Percentiles rank a stretch among this genome's conserved stretches.
phyloP scores from a whole-genome alignment of 805 yeast genomes.

The Starmera pachycereana region DNA sequence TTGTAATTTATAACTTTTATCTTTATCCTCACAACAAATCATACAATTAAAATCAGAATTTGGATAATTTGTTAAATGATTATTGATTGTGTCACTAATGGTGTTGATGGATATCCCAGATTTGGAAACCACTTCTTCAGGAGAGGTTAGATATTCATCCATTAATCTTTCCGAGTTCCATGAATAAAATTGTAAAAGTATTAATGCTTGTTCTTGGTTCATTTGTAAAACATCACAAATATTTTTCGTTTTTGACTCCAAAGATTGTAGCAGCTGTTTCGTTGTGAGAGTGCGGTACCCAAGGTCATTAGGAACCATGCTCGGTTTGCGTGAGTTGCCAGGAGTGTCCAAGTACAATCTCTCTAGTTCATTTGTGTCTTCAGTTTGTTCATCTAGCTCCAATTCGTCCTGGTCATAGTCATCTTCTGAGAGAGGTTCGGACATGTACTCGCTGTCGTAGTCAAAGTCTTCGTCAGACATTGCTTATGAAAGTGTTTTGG shows the following conservation, averaged over 20 bases:
- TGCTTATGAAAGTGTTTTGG: no score
- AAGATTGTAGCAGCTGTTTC: constrained; percentile 11
- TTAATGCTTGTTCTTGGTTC: constrained; percentile 27
- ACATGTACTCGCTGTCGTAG: neutral
- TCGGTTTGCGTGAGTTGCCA: no score
- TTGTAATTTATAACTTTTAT: constrained; percentile 36
- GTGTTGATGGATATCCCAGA: constrained; percentile 21
- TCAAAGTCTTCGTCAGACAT: neutral
- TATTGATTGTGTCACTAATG: neutral
- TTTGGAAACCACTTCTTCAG: constrained; percentile 22
- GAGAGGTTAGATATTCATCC: constrained; percentile 42
- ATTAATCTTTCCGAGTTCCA: constrained; percentile 53
- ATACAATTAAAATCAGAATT: constrained; percentile 35
- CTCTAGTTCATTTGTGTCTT: no score
- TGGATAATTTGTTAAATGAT: constrained; percentile 1
- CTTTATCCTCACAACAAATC: constrained; percentile 62
- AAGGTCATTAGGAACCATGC: neutral
- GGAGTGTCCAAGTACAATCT: no score
- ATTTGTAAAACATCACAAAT: constrained; percentile 28
- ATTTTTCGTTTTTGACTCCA: constrained; percentile 20
- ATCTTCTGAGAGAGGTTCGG: no score
- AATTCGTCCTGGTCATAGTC: constrained; percentile 13
- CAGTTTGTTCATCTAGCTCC: constrained; percentile 6
- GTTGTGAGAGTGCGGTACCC: constrained; percentile 19
- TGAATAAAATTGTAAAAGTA: constrained; percentile 35